Percentiles rank a stretch among this genome's conserved stretches.
These are phyloP conservation scores for Lithohypha guttulata DNA, from an alignment of 2,329 filamentous ascomycete species.

Conservation along the genomic window DNA sequence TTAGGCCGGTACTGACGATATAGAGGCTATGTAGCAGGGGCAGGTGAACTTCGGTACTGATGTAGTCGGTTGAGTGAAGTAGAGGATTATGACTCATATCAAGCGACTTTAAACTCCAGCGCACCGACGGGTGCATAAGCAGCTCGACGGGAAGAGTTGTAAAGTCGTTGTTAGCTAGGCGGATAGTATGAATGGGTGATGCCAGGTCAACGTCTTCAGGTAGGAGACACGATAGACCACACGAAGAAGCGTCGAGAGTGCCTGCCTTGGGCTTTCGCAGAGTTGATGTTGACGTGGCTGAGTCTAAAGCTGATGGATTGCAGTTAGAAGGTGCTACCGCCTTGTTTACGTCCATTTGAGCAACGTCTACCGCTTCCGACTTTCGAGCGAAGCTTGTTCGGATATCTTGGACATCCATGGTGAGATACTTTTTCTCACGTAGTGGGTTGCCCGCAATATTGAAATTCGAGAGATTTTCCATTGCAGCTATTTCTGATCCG, in stretches of 20 bases:
- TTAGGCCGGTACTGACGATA: constrained; percentile 62
- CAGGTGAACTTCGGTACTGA: constrained; percentile 57
- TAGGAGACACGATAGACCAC: constrained; percentile 36
- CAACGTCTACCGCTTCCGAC: constrained; percentile 46
- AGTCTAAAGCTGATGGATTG: constrained; percentile 20
- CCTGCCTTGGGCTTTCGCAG: constrained; percentile 16
- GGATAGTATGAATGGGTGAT: constrained; percentile 34
- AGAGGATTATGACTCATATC: constrained; percentile 63
- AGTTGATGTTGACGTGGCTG: constrained; percentile 8
- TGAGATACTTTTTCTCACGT: constrained; percentile 74
- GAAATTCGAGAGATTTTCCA: constrained; percentile 66
- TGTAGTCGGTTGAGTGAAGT: constrained; percentile 52
- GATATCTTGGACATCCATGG: constrained; percentile 67
- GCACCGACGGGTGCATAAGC: constrained; percentile 54
- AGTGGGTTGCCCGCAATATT: constrained; percentile 82
- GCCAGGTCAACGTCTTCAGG: constrained; percentile 43
- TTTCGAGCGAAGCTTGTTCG: constrained; percentile 59
- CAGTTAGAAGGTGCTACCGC: constrained; percentile 38
- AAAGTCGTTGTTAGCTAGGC: constrained; percentile 67
- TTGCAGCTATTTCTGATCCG: constrained; percentile 64
- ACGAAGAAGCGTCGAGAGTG: constrained; percentile 57
- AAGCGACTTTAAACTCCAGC: constrained; percentile 55
- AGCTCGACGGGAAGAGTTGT: constrained; percentile 55
- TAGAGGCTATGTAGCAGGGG: constrained; percentile 68
- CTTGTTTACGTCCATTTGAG: constrained; percentile 32